Evolutionary conservation across 495 filamentous ascomycete genomes (phyloP).

Genomic region (Neurospora cerealis): DNA sequence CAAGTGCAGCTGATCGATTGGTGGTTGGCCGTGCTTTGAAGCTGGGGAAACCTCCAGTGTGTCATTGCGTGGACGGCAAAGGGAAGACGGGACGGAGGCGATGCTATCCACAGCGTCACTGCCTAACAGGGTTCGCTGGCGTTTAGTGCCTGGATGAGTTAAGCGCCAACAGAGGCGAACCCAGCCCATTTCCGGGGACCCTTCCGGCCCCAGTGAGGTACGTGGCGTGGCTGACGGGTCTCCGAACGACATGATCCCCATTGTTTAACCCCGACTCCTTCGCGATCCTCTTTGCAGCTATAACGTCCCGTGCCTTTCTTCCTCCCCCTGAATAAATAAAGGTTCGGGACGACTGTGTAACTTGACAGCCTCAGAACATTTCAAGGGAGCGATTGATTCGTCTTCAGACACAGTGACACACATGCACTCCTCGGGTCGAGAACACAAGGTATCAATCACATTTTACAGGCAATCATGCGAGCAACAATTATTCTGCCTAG

Average conservation of each 20-base stretch:
- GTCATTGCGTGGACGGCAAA: neutral
- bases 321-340: neutral
- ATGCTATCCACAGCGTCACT: neutral
- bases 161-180: neutral
- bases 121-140: neutral
- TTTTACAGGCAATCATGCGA: neutral
- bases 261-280: neutral
- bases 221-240: neutral
- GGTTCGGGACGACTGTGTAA: neutral
- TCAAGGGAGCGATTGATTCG: neutral
- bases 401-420: neutral
- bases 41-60: neutral
- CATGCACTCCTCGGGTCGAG: neutral
- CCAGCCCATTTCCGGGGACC: neutral
- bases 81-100: no score
- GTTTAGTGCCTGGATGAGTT: neutral
- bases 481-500: neutral
- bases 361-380: neutral
- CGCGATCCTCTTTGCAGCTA: neutral
- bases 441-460: neutral
- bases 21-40: neutral
- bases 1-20: neutral
- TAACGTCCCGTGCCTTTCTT: neutral
- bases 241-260: neutral
- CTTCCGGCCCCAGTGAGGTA: neutral